These are phyloP conservation scores for Backusella macrospora DNA, from an alignment of 192 early-diverging fungal species.

Conservation along the genomic window DNA sequence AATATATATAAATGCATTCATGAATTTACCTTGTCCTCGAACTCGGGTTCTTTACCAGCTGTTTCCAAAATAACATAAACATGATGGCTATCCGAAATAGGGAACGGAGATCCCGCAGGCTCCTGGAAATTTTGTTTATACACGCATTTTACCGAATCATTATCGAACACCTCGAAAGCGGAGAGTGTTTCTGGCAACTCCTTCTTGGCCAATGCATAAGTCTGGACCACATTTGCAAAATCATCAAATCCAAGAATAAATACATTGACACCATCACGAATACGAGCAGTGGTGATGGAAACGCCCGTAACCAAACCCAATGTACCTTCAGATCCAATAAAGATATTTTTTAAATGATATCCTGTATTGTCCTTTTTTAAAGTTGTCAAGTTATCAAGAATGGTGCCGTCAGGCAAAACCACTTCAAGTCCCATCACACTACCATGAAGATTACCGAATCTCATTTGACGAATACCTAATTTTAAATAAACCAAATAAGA, in stretches of 20 bases:
- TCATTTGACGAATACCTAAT: conserved; percentile 77
- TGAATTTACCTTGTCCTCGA: conserved; percentile 72
- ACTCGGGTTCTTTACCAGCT: conserved; percentile 83
- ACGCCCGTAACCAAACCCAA: conserved; percentile 91
- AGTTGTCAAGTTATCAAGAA: conserved; percentile 77
- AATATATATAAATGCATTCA: too few relatives aligned
- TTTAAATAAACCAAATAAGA: too few relatives aligned
- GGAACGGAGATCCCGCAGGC: conserved; percentile 56
- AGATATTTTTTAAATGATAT: conserved; percentile 94
- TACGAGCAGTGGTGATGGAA: conserved; percentile 76
- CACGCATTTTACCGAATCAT: conserved; percentile 67
- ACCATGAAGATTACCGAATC: conserved; percentile 93
- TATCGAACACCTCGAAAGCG: conserved; percentile 98
- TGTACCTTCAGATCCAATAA: conserved; percentile 95
- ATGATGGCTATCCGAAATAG: conserved; percentile 61
- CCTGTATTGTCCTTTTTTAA: conserved; percentile 96
- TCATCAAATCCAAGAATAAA: conserved; percentile 72
- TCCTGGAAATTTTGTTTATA: conserved; percentile 62
- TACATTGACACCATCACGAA: conserved; percentile 53
- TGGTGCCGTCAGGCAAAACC: conserved; percentile 86
- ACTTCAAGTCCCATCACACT: conserved; percentile 91
- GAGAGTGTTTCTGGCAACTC: conserved; percentile 87
- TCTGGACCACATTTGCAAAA: conserved; percentile 74
- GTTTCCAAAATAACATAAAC: conserved; percentile 96
- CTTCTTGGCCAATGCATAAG: conserved; percentile 71